Evolutionary conservation across 2,329 filamentous ascomycete species (phyloP).

Genomic region (Fusarium palustre): DNA sequence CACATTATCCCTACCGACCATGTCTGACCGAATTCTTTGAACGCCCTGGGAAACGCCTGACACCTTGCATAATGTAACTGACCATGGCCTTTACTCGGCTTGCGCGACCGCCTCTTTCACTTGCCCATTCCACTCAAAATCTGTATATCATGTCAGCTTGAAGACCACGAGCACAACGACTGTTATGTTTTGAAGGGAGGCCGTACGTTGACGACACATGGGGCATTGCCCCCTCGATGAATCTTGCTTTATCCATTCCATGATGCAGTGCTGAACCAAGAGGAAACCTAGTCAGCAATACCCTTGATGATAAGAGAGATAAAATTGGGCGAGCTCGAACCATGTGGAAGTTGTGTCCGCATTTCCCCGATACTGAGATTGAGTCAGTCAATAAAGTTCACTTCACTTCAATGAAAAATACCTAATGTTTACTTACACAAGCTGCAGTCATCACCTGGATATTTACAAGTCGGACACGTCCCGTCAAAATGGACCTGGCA

Average conservation of each 20-base stretch:
- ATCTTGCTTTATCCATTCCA: conserved; percentile 96
- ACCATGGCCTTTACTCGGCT: conserved; percentile 45
- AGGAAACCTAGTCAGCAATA: conserved; percentile 28
- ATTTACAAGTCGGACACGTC: conserved; percentile 98
- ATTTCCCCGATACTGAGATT: conserved; percentile 83
- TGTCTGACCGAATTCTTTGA: conserved; percentile 24
- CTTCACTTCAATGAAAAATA: conserved; percentile 23
- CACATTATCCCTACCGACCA: conserved; percentile 10
- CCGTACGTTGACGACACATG: conserved; percentile 93
- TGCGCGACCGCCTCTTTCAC: conserved; percentile 48
- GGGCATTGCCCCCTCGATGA: conserved; percentile 93
- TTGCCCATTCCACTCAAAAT: conserved; percentile 58
- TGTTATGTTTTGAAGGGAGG: not conserved
- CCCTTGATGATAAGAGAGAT: conserved; percentile 5
- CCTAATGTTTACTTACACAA: conserved; percentile 71
- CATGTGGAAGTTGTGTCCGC: conserved; percentile 98
- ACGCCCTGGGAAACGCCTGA: conserved; percentile 41
- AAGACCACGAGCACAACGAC: not conserved
- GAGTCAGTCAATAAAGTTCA: conserved; percentile 38
- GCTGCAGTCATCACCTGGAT: conserved; percentile 94
- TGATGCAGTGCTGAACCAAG: conserved; percentile 83
- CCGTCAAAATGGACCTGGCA: conserved; percentile 98
- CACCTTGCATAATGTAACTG: conserved; percentile 19
- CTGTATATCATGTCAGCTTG: conserved; percentile 43
- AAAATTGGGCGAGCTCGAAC: conserved; percentile 59